Evolutionary conservation across 2,329 filamentous ascomycete genomes (phyloP).

Genomic region (Penicillium sp.): DNA sequence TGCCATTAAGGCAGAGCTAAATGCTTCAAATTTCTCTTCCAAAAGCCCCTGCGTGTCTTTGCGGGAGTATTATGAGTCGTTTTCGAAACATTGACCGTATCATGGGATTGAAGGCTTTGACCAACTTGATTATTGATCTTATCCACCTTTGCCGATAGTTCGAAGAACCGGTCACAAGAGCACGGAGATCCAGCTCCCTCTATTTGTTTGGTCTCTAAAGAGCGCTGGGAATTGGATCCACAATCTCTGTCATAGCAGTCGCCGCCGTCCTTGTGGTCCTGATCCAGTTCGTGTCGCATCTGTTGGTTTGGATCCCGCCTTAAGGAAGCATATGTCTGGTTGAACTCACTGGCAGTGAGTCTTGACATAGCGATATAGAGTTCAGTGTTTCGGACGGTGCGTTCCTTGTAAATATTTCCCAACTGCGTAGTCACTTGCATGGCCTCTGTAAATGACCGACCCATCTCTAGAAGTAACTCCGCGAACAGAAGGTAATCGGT

Average conservation of each 20-base stretch:
- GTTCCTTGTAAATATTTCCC: background rate
- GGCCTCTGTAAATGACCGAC: background rate
- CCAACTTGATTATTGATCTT: background rate
- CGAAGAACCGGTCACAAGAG: background rate
- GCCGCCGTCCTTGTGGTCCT: too few relatives aligned
- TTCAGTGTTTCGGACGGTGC: background rate
- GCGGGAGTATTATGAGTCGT: background rate
- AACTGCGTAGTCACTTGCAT: background rate
- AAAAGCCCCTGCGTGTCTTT: background rate
- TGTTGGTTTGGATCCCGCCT: background rate
- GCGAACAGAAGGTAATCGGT: background rate
- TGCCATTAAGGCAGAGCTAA: background rate
- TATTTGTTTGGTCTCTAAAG: background rate
- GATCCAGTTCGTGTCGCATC: background rate
- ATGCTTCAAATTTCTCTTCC: conserved; percentile 1
- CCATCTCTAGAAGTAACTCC: background rate
- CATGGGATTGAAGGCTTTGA: background rate
- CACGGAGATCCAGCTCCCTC: background rate
- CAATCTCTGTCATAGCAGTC: too few relatives aligned
- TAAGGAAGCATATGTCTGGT: background rate
- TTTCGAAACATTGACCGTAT: too few relatives aligned
- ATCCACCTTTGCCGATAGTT: background rate
- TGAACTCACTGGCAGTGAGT: background rate
- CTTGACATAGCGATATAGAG: background rate
- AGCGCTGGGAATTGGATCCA: background rate